These are phyloP conservation scores for Trichoderma reesei DNA, from an alignment of 495 filamentous ascomycete genomes.

Conservation along the genomic window DNA sequence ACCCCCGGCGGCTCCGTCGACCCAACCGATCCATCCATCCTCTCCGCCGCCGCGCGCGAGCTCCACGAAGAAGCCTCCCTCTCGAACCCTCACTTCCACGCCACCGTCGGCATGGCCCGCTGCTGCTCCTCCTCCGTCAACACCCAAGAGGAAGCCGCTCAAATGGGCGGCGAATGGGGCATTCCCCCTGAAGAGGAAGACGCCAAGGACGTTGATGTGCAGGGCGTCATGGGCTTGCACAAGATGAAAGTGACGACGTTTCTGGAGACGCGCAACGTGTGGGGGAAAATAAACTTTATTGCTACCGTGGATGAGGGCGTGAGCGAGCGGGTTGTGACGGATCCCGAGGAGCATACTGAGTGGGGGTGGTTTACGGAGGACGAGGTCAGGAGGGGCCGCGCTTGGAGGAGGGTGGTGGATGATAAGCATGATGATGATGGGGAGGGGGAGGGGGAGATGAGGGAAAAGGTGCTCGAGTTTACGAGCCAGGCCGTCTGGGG, in stretches of 20 bases:
- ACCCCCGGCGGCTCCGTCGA: slow-evolving; percentile 33
- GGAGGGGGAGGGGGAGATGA: slow-evolving; percentile 16
- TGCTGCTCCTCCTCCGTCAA: background rate
- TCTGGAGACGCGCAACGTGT: background rate
- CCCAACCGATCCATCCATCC: slow-evolving; percentile 27
- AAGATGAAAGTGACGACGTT: slow-evolving; percentile 14
- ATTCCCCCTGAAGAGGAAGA: background rate
- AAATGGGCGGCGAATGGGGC: slow-evolving; percentile 9
- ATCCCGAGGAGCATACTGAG: slow-evolving; percentile 20
- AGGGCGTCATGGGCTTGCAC: slow-evolving; percentile 18
- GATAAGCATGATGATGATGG: no score
- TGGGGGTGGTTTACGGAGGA: slow-evolving; percentile 20
- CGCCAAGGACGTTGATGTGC: slow-evolving; percentile 10
- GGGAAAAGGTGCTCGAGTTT: slow-evolving; percentile 21
- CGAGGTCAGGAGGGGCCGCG: slow-evolving; percentile 15
- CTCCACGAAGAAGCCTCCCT: slow-evolving; percentile 36
- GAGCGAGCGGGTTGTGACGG: slow-evolving; percentile 11
- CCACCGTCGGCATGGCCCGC: slow-evolving; percentile 15
- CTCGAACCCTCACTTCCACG: slow-evolving; percentile 17
- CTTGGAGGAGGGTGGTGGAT: background rate
- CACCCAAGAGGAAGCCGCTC: background rate
- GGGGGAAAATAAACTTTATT: slow-evolving; percentile 21
- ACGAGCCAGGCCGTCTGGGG: slow-evolving; percentile 18
- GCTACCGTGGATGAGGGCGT: slow-evolving; percentile 15
- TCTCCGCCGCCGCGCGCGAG: slow-evolving; percentile 31